A percentile compares a stretch with the other conserved stretches of the same genome.
Evolutionary conservation across 1,139 yeast species (phyloP).

Genomic region (Sugiyamaella xylanicola): DNA sequence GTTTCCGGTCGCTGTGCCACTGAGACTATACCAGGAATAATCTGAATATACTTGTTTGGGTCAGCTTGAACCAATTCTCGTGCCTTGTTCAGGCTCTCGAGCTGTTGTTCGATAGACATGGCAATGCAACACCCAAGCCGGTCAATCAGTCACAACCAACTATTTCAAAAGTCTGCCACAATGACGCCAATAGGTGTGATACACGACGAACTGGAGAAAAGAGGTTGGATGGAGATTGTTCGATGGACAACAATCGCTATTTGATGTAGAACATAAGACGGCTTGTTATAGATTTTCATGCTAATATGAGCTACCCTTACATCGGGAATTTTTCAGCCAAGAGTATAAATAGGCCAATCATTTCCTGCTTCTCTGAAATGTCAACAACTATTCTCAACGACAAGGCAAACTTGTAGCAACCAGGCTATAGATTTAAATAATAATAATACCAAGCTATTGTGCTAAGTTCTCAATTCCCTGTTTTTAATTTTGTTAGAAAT

Average conservation of each 20-base stretch:
- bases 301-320: not conserved
- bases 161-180: not conserved
- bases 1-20: slow-evolving; percentile 42
- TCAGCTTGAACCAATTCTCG: slow-evolving; percentile 41
- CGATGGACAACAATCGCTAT: too few species aligned
- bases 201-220: too few species aligned
- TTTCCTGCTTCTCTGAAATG: not conserved
- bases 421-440: too few species aligned
- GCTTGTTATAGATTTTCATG: not conserved
- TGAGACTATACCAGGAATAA: slow-evolving; percentile 43
- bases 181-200: not conserved
- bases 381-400: too few species aligned
- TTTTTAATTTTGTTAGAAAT: not conserved
- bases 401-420: too few species aligned
- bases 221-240: too few species aligned
- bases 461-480: not conserved
- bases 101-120: slow-evolving; percentile 35
- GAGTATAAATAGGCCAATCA: not conserved
- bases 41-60: slow-evolving; percentile 42
- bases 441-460: too few species aligned
- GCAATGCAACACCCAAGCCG: not conserved
- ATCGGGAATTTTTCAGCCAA: not conserved
- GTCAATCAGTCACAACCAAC: not conserved
- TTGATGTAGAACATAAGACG: not conserved
- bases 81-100: slow-evolving; percentile 44